Evolutionary conservation across 192 early-diverging fungal species (phyloP).

Genomic region (Podila verticillata): DNA sequence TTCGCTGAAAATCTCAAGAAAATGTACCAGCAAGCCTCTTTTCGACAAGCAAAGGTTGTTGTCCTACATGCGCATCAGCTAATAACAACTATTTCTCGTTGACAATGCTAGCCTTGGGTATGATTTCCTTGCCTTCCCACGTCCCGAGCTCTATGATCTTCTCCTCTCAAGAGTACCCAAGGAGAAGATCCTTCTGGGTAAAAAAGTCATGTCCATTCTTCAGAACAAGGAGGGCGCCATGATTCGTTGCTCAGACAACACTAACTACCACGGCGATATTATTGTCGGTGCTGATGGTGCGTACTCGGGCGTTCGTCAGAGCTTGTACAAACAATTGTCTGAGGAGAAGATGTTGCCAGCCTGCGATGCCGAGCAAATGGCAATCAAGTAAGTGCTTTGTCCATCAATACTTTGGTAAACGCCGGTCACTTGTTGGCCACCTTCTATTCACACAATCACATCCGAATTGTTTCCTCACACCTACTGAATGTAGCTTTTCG

Average conservation of each 20-base stretch:
- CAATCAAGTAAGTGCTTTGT: no score
- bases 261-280: slow-evolving; percentile 3
- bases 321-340: slow-evolving; percentile 3
- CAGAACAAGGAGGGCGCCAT: slow-evolving; percentile 17
- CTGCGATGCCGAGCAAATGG: neutral
- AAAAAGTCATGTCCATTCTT: slow-evolving; percentile 7
- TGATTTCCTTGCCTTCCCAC: neutral
- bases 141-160: neutral
- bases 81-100: no score
- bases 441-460: no score
- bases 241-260: slow-evolving; percentile 12
- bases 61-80: no score
- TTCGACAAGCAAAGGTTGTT: neutral
- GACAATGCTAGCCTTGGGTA: neutral
- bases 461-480: no score
- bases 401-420: neutral
- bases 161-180: neutral
- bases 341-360: neutral
- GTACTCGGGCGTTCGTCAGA: slow-evolving; percentile 9
- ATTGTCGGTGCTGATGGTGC: slow-evolving; percentile 20
- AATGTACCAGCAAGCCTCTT: no score
- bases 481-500: neutral
- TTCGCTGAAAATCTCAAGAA: neutral
- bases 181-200: slow-evolving; percentile 1
- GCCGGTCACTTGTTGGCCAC: no score